Evolutionary conservation across 1,139 yeast species (phyloP).

Genomic region (Schwanniomyces etchellsii): DNA sequence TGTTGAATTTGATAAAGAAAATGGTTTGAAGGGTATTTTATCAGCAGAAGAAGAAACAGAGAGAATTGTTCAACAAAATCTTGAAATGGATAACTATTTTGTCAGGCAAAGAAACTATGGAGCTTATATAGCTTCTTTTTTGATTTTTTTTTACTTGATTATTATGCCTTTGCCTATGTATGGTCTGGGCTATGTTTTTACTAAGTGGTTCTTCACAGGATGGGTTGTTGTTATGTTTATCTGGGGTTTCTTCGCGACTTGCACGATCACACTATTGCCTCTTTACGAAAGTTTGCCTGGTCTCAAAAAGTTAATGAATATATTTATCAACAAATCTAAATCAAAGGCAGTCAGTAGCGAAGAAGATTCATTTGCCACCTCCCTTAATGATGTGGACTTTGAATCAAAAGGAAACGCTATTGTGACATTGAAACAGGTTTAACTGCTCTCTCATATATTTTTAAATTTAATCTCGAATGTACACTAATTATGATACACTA

Average conservation of each 20-base stretch:
- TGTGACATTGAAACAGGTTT: no score
- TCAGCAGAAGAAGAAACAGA: slow-evolving; percentile 1
- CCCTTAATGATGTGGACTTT: neutral
- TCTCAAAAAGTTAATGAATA: slow-evolving; percentile 11
- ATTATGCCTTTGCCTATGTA: slow-evolving; percentile 45
- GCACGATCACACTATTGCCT: slow-evolving; percentile 32
- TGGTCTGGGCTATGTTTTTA: slow-evolving; percentile 33
- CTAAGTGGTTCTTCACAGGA: slow-evolving; percentile 33
- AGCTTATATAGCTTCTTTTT: slow-evolving; percentile 21
- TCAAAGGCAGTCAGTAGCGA: neutral
- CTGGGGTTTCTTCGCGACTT: slow-evolving; percentile 28
- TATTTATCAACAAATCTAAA: neutral
- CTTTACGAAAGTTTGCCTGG: slow-evolving; percentile 29
- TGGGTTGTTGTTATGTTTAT: slow-evolving; percentile 33
- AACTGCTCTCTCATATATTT: no score
- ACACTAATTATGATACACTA: no score
- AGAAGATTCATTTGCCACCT: neutral
- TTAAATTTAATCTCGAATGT: no score
- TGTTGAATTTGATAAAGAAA: slow-evolving; percentile 3
- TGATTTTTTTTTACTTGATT: slow-evolving; percentile 29
- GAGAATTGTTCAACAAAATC: slow-evolving; percentile 3
- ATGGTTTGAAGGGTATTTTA: slow-evolving; percentile 1
- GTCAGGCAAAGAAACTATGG: slow-evolving; percentile 19
- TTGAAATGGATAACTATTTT: slow-evolving; percentile 7
- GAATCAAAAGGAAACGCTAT: no score